These are phyloP conservation scores for Penicillium goetzii DNA, from an alignment of 495 filamentous ascomycete genomes.

Conservation along the genomic window DNA sequence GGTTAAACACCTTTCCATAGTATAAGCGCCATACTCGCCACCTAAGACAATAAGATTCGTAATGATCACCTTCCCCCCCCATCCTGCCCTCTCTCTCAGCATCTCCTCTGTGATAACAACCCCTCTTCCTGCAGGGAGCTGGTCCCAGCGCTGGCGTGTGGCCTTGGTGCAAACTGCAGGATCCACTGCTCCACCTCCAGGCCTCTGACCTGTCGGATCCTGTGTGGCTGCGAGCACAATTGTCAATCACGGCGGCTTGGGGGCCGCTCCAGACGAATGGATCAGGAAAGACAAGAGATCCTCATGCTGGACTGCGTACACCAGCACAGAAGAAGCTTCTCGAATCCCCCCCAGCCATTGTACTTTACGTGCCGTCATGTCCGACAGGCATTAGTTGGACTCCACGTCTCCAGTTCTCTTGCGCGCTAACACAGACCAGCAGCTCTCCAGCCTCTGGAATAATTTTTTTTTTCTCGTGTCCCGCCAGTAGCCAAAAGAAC, in stretches of 20 bases:
- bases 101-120: not conserved
- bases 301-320: not conserved
- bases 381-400: constrained; percentile 19
- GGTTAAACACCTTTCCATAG: not conserved
- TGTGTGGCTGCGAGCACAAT: constrained; percentile 1
- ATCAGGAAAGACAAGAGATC: not conserved
- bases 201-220: constrained; percentile 6
- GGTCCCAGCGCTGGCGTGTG: constrained; percentile 10
- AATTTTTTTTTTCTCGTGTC: constrained; percentile 15
- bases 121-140: constrained; percentile 11
- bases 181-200: constrained; percentile 36
- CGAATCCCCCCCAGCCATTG: constrained; percentile 18
- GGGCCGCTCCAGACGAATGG: not conserved
- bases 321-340: constrained; percentile 24
- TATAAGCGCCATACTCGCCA: not conserved
- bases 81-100: not conserved
- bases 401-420: constrained; percentile 34
- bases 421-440: constrained; percentile 44
- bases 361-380: constrained; percentile 11
- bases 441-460: constrained; percentile 40
- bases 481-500: constrained; percentile 26
- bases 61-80: not conserved
- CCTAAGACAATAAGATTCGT: not conserved
- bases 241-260: not conserved
- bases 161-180: constrained; percentile 33